These are phyloP conservation scores for Camellia japonica DNA, from an alignment of 148 eudicot genomes.

Conservation along the genomic window DNA sequence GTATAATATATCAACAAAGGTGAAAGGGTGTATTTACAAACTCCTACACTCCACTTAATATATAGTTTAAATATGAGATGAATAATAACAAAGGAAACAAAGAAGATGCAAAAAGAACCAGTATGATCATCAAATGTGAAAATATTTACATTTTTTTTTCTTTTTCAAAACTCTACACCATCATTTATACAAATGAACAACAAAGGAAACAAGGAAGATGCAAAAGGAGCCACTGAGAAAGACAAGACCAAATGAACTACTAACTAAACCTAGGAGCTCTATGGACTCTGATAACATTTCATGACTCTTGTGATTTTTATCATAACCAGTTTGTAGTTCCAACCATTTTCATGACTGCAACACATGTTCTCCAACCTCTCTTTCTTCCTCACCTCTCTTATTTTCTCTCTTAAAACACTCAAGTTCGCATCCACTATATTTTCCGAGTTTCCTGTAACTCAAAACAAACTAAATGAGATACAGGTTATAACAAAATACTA, in stretches of 20 bases:
- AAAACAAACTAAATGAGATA: background rate
- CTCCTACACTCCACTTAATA: too few relatives aligned
- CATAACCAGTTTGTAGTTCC: background rate
- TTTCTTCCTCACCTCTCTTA: background rate
- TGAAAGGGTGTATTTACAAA: too few relatives aligned
- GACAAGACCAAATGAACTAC: background rate
- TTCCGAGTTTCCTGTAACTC: background rate
- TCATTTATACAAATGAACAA: conserved; percentile 6
- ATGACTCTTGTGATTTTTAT: background rate
- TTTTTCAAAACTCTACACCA: background rate
- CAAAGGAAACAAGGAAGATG: conserved; percentile 7
- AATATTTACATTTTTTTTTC: background rate
- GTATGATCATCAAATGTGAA: background rate
- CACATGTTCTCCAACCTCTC: background rate
- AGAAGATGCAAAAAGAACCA: background rate
- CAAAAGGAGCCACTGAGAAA: conserved; percentile 7
- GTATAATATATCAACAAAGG: too few relatives aligned
- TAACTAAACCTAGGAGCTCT: background rate
- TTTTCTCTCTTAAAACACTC: conserved; percentile 7
- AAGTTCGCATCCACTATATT: conserved; percentile 9
- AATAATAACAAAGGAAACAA: too few relatives aligned
- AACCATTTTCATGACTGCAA: background rate
- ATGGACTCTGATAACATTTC: background rate
- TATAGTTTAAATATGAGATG: too few relatives aligned
- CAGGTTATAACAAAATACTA: too few relatives aligned